Evolutionary conservation across 805 yeast species (phyloP), one percentile per base, ranked within the genome.

Genomic region (Vanderwaltozyma tropicalis): DNA sequence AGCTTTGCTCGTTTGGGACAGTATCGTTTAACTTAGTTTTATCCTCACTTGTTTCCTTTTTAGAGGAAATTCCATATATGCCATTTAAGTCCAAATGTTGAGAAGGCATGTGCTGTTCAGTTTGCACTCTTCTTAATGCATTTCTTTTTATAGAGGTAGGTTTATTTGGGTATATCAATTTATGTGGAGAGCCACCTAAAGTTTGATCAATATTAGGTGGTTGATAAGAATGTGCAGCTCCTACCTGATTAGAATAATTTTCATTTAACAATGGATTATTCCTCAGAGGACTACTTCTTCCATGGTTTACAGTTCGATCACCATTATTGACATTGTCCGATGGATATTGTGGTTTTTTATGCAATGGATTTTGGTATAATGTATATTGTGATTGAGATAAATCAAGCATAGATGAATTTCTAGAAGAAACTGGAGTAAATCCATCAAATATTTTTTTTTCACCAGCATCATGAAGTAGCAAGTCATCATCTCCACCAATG

Each of bases 401-500:
- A 44, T 70, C 73, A 16, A 59, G 38, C 17, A 52, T 55, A 2
- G 76, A 69, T 1, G 69, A 64, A 28, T 64, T 72, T 46, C 87
- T 66, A 1, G 87, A 78, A n/a, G 78, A 63, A 2, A 72, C 63
- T 1, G 88, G 87, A 28, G 81, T 77, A 55, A 76, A 80, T 40
- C 76, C 80, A 37, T 84, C 78, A 57, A 81, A 80, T 0, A 78
- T 76, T 10, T 80, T 82, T 1, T 68, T 67, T 19, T 61, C 61
- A 5, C 58, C 49, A 12, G 57, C 53, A 32, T 62, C 63, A 5
- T 61, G 48, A 6, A 62, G 59, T 0, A 62, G 49, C 20, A 67
- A 65, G 13, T 55, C 64, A 26, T 82, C 94, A 34, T 89, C 96
- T 1, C 95, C 96, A 28, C 94, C 80, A 41, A 89, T 87, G 57